These are phyloP conservation scores for Botrytis cinerea DNA, from an alignment of 2,329 filamentous ascomycete genomes.

Conservation along the genomic window DNA sequence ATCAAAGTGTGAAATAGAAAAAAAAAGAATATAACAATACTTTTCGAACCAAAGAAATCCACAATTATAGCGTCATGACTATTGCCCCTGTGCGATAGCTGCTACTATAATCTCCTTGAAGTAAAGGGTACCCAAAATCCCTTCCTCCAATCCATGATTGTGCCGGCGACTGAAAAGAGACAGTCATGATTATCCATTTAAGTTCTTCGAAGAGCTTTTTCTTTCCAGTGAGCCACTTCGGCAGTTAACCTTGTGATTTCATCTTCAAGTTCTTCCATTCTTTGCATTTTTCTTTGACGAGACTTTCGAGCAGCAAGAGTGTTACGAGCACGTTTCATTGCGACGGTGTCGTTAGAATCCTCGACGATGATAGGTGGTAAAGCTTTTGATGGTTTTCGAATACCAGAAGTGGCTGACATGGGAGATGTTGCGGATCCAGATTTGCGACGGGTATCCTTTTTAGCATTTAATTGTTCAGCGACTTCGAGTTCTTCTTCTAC, in stretches of 20 bases:
- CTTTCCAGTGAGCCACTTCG: constrained; percentile 67
- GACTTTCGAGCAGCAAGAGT: constrained; percentile 93
- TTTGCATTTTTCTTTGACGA: constrained; percentile 78
- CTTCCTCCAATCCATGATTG: constrained; percentile 41
- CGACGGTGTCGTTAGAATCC: constrained; percentile 72
- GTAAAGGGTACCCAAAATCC: constrained; percentile 33
- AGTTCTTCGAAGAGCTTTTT: constrained; percentile 35
- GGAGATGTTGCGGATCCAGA: constrained; percentile 50
- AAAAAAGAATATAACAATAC: constrained; percentile 26
- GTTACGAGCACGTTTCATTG: constrained; percentile 91
- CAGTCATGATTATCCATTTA: constrained; percentile 29
- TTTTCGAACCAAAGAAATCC: constrained; percentile 30
- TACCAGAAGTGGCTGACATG: constrained; percentile 61
- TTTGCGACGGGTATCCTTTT: constrained; percentile 46
- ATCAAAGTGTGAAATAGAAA: constrained; percentile 17
- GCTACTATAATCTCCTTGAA: constrained; percentile 39
- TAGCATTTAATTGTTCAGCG: constrained; percentile 45
- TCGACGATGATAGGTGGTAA: constrained; percentile 76
- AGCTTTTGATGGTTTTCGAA: constrained; percentile 78
- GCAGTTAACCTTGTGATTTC: constrained; percentile 69
- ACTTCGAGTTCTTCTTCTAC: constrained; percentile 52
- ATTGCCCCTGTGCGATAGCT: constrained; percentile 34
- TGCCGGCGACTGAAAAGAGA: constrained; percentile 36
- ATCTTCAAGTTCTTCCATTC: constrained; percentile 72
- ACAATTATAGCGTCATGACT: constrained; percentile 38